These are phyloP conservation scores for Kazachstania sp. DNA, from an alignment of 1,139 yeast genomes.

Conservation along the genomic window DNA sequence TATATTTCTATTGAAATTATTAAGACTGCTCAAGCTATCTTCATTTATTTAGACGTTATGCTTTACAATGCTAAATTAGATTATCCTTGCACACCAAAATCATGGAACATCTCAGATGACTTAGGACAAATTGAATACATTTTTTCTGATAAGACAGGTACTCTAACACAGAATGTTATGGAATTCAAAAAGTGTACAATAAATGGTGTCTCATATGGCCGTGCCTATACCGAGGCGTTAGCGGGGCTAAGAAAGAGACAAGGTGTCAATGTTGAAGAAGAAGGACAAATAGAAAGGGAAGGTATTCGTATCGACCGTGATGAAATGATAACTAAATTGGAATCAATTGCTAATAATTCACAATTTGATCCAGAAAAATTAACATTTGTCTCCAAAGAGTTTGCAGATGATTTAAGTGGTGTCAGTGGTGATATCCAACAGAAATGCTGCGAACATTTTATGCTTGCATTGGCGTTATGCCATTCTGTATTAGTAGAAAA, in stretches of 20 bases:
- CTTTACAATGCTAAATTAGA: slow-evolving; percentile 83
- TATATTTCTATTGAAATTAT: slow-evolving; percentile 93
- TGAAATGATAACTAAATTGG: slow-evolving; percentile 54
- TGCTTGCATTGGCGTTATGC: slow-evolving; percentile 83
- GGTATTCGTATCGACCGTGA: slow-evolving; percentile 56
- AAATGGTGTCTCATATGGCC: slow-evolving; percentile 76
- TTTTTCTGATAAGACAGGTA: slow-evolving; percentile 95
- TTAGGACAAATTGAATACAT: slow-evolving; percentile 94
- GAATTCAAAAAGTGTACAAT: slow-evolving; percentile 91
- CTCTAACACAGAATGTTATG: slow-evolving; percentile 94
- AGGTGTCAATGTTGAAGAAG: slow-evolving; percentile 70
- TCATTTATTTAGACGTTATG: slow-evolving; percentile 78
- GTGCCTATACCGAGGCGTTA: slow-evolving; percentile 92
- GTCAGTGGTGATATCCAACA: slow-evolving; percentile 48
- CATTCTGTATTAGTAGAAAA: slow-evolving; percentile 85
- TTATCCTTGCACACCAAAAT: slow-evolving; percentile 91
- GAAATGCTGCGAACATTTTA: slow-evolving; percentile 60
- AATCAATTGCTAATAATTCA: slow-evolving; percentile 37
- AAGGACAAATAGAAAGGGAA: slow-evolving; percentile 51
- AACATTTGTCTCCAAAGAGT: slow-evolving; percentile 76
- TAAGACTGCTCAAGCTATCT: slow-evolving; percentile 88
- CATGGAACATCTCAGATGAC: slow-evolving; percentile 97
- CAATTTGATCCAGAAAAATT: slow-evolving; percentile 55
- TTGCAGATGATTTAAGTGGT: slow-evolving; percentile 46
- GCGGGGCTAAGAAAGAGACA: slow-evolving; percentile 86